A percentile compares a stretch with the other conserved stretches of the same genome.
Conservation (phyloP, 345 rosid species). For the Acer yangbiense region DNA sequence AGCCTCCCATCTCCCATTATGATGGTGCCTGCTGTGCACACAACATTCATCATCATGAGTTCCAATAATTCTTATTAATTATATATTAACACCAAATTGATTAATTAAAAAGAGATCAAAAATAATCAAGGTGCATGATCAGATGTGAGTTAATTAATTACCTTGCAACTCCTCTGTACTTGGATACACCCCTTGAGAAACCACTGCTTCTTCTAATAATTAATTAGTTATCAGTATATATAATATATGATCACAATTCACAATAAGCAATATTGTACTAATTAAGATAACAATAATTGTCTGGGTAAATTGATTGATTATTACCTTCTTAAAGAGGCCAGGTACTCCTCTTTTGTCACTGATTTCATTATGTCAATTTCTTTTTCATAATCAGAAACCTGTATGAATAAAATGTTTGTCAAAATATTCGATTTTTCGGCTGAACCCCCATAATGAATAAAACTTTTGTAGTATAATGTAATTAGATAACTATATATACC, state of each 20-base stretch:
- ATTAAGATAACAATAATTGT: background rate
- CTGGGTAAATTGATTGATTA: too few relatives aligned
- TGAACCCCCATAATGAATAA: background rate
- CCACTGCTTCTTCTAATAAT: conserved; percentile 44
- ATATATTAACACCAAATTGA: background rate
- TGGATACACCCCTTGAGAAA: conserved; percentile 48
- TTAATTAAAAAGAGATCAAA: background rate
- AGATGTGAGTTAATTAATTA: conserved; percentile 8
- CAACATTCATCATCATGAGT: background rate
- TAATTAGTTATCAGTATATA: background rate
- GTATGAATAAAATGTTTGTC: background rate
- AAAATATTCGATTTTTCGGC: background rate
- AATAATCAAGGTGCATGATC: background rate
- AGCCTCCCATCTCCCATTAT: conserved; percentile 87
- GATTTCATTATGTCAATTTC: conserved; percentile 42
- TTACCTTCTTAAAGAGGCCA: conserved; percentile 43
- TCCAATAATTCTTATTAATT: background rate
- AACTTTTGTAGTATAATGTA: background rate
- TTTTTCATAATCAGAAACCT: conserved; percentile 37
- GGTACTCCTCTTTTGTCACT: conserved; percentile 41
- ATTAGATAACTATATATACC: conserved; percentile 14
- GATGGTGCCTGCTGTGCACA: conserved; percentile 55
- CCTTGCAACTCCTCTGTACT: conserved; percentile 53
- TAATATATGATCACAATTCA: too few relatives aligned
- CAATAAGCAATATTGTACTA: too few relatives aligned